Evolutionary conservation across 2,329 filamentous ascomycete genomes (phyloP).

Genomic region (Sclerotinia minor): DNA sequence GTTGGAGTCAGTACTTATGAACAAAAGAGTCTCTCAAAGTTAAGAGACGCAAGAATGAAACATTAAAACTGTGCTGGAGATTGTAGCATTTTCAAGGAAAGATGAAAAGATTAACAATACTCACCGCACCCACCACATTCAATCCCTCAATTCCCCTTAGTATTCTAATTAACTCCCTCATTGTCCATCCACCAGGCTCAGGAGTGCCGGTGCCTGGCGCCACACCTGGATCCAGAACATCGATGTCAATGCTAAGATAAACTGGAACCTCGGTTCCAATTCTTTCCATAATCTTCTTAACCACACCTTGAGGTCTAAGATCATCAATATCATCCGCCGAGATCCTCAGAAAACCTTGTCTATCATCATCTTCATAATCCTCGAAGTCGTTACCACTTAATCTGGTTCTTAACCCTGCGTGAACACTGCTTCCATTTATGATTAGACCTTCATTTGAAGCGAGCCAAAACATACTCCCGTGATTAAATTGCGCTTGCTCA

Average conservation of each 20-base stretch:
- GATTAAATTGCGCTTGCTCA: conserved; percentile 74
- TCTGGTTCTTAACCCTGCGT: conserved; percentile 79
- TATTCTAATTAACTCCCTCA: conserved; percentile 80
- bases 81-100: too few species aligned
- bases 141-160: conserved; percentile 77
- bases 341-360: conserved; percentile 78
- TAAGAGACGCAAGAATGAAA: neutral
- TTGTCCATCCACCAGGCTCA: conserved; percentile 90
- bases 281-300: conserved; percentile 66
- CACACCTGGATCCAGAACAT: conserved; percentile 70
- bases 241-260: conserved; percentile 79
- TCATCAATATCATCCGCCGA: conserved; percentile 87
- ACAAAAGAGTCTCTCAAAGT: neutral
- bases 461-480: conserved; percentile 91
- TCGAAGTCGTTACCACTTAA: conserved; percentile 64
- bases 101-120: neutral
- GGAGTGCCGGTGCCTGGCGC: conserved; percentile 83
- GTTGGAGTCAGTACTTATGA: neutral
- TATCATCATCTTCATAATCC: conserved; percentile 70
- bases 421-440: conserved; percentile 70
- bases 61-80: too few species aligned
- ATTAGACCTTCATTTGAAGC: conserved; percentile 80
- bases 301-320: conserved; percentile 68
- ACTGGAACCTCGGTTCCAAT: conserved; percentile 76
- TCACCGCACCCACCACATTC: conserved; percentile 75